Base-by-base conservation (phyloP, 2,329 filamentous ascomycete genomes). In the Talaromyces sp. region DNA sequence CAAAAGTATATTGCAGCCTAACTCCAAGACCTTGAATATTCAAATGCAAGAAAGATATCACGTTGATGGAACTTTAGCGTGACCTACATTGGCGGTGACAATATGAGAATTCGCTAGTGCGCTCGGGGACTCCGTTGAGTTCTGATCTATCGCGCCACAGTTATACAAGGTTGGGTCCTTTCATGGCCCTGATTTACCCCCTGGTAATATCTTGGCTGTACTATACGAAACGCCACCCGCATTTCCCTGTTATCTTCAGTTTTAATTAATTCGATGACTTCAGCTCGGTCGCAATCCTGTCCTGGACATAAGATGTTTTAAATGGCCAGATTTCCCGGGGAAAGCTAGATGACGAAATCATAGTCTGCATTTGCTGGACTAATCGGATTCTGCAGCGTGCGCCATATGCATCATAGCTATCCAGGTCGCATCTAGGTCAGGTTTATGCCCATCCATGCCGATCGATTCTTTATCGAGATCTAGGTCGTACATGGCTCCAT, bases 41-140 rank as follows among this genome's bases (percentile, higher is more conserved):
- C 33, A 3, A 19, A 20, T 19, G n/a, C 10, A 17, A 16, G 17
- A 39, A 39, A 20, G 11, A 35, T 5, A 35, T 35, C 16, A 39
- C 17, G 20, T 39, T 16, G 16, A 3, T 16, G 11, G n/a, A 20
- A n/a, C 20, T 16, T 11, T 39, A 19, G 36, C 13, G 36, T 20
- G 10, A 52, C 22, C 61, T 56, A 11, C 51, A 56, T 57, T 33
- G 36, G 49, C 27, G 10, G 30, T 24, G 14, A 32, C 42, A 10
- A 10, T 14, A 19, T 13, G 9, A 5, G 35, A 35, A 45, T 35
- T 24, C 36, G 40, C 17, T 35, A 45, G 29, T 19, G 47, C 33
- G 11, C 36, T 35, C 33, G 33, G 33, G 17, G 36, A n/a, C 36
- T 10, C 17, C n/a, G 17, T 39, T 19, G 10, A 5, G 33, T n/a